A percentile compares a stretch with the other conserved stretches of the same genome.
These are phyloP conservation scores for Gyrodon lividus DNA, from an alignment of 768 basidiomycete species.

Conservation along the genomic window DNA sequence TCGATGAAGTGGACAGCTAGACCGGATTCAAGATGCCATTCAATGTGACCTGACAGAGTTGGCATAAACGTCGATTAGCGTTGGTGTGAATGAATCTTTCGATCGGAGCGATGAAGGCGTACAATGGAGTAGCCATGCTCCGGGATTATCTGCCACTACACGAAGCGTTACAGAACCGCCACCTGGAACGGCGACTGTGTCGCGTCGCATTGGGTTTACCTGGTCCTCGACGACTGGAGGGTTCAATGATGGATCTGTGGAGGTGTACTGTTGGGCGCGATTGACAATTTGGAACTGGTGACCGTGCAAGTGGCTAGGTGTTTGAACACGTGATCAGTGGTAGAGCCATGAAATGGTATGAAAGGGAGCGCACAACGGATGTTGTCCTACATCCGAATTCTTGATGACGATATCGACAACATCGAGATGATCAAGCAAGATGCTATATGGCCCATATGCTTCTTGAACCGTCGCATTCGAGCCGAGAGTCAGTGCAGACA, in stretches of 20 bases:
- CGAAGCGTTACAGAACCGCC: conserved; percentile 70
- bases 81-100: no score
- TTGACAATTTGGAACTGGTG: conserved; percentile 83
- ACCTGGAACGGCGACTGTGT: conserved; percentile 78
- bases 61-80: not conserved
- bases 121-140: conserved; percentile 86
- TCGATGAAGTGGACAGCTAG: conserved; percentile 85
- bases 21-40: conserved; percentile 84
- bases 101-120: conserved; percentile 35
- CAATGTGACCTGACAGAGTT: conserved; percentile 61
- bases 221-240: conserved; percentile 78
- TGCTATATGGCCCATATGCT: conserved; percentile 81
- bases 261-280: conserved; percentile 67
- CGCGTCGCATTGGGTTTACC: conserved; percentile 87
- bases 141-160: conserved; percentile 88
- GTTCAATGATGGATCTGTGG: conserved; percentile 73
- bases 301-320: conserved; percentile 81
- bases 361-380: conserved; percentile 71
- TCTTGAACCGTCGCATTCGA: conserved; percentile 57
- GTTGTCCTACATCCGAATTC: conserved; percentile 70
- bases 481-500: conserved; percentile 78
- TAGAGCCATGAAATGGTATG: not conserved
- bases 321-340: not conserved
- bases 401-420: conserved; percentile 77
- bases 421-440: conserved; percentile 71